Evolutionary conservation across 2,329 filamentous ascomycete species (phyloP).

Genomic region (Venturia carpophila): DNA sequence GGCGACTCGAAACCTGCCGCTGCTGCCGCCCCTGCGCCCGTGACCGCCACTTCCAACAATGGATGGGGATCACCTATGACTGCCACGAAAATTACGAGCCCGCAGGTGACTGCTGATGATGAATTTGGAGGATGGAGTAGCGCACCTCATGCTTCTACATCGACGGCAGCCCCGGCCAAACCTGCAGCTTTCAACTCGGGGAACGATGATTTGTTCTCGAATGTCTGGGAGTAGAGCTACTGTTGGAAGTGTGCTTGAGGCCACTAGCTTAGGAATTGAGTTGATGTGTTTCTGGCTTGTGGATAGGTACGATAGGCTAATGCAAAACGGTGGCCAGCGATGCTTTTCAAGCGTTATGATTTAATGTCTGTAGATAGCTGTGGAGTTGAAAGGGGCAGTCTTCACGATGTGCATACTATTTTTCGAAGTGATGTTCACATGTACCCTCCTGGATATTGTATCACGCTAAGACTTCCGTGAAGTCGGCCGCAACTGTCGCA

Average conservation of each 20-base stretch:
- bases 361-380: not conserved
- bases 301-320: not conserved
- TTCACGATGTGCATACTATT: too few species aligned
- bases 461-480: slow-evolving; percentile 7
- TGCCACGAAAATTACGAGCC: slow-evolving; percentile 17
- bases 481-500: not conserved
- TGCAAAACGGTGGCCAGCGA: not conserved
- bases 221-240: slow-evolving; percentile 70
- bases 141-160: slow-evolving; percentile 44
- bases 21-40: slow-evolving; percentile 27
- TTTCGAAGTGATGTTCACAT: too few species aligned
- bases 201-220: slow-evolving; percentile 81
- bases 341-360: slow-evolving; percentile 1
- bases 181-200: slow-evolving; percentile 49
- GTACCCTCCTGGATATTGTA: not conserved
- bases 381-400: not conserved
- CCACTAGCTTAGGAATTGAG: not conserved
- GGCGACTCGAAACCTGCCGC: slow-evolving; percentile 36
- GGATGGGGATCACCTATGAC: slow-evolving; percentile 57
- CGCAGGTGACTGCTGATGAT: slow-evolving; percentile 56
- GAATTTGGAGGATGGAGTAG: slow-evolving; percentile 95
- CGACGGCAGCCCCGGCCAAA: slow-evolving; percentile 32
- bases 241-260: not conserved
- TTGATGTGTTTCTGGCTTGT: not conserved
- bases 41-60: slow-evolving; percentile 48